Evolutionary conservation across 768 basidiomycete genomes (phyloP), one percentile per base, ranked within the genome.

Genomic region (Hydnomerulius pinastri): DNA sequence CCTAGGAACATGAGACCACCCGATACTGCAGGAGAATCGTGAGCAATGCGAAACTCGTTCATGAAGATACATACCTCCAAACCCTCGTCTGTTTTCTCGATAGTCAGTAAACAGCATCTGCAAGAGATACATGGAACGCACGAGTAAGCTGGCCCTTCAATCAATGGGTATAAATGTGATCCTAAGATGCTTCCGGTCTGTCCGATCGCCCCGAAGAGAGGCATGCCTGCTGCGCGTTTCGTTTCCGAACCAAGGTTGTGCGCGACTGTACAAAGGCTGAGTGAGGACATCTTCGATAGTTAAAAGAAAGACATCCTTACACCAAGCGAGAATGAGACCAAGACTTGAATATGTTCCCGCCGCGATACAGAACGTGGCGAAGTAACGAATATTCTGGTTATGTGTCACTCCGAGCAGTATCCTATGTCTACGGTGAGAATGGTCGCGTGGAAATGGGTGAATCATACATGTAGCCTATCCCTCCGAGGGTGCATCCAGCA

Each of bases 301-400:
- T 23, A 29, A 37, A 36, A 17, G 4, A 29, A 24, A 28, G 23
- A 46, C n/a, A 18, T 35, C 65, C 75, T 51, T 59, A 77, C 77
- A 78, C 77, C 77, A 79, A 2, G 78, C 75, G 20, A 77, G 68
- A 46, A 75, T 57, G 42, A 79, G 62, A 12, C 75, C 77, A 15
- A 80, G 67, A 20, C 69, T 69, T 4, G 74, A 62, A 51, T 79
- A 78, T 4, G 76, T 77, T 39, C 77, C 77, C 17, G 71, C 64
- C 0, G 75, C 71, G 36, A 79, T 68, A 42, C 65, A 73, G 60
- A 79, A 78, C 10, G 70, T 73, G 13, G 77, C 74, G 30, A 77
- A 70, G 46, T 80, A 79, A 15, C 73, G 72, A 11, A 74, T 62
- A 41, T 73, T 64, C 32, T 65, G 61, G 35, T 65, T 64, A 12